Evolutionary conservation across 140 eudicot genomes (phyloP).

Genomic region (Ambrosia hybrid): DNA sequence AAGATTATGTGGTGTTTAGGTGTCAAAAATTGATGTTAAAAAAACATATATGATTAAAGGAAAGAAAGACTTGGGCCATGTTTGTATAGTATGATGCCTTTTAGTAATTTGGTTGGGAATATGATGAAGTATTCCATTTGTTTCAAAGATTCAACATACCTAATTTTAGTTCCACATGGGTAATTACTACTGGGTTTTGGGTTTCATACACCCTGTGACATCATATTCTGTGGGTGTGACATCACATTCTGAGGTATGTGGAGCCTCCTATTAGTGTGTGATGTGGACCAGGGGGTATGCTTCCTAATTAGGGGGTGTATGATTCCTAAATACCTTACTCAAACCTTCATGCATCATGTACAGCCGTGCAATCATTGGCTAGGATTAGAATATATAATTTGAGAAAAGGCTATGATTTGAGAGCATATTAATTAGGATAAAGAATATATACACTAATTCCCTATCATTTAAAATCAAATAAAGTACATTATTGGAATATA

Average conservation of each 20-base stretch:
- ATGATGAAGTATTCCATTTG: slow-evolving; percentile 27
- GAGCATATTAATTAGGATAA: slow-evolving; percentile 13
- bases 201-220: too few species aligned
- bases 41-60: neutral
- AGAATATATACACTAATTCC: slow-evolving; percentile 1
- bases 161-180: slow-evolving; percentile 20
- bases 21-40: too few species aligned
- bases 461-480: neutral
- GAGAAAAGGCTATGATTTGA: neutral
- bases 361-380: slow-evolving; percentile 14
- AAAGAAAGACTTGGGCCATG: neutral
- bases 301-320: too few species aligned
- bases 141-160: slow-evolving; percentile 24
- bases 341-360: neutral
- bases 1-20: too few species aligned
- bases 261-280: too few species aligned
- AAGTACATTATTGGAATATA: neutral
- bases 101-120: slow-evolving; percentile 20
- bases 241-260: too few species aligned
- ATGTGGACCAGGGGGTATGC: too few species aligned
- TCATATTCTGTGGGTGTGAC: too few species aligned
- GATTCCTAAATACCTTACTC: neutral
- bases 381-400: neutral
- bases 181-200: neutral
- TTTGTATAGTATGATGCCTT: neutral